Conservation (phyloP, 2,329 filamentous ascomycete genomes). For the Elsinoe fawcettii region DNA sequence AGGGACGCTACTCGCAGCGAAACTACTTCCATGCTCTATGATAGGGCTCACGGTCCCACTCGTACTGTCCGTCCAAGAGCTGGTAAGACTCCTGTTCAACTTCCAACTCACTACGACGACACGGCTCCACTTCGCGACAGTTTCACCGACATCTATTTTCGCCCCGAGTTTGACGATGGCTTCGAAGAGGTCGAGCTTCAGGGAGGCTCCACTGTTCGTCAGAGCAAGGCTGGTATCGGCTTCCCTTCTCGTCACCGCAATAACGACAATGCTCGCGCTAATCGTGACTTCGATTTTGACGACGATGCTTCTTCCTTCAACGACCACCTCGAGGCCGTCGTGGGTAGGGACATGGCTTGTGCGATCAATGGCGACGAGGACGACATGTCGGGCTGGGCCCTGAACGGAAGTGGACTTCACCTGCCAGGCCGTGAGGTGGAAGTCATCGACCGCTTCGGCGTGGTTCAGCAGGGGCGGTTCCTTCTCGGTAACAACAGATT, state of each 20-base stretch:
- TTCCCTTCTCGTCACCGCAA: neutral
- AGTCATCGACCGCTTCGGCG: neutral
- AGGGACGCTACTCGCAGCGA: neutral
- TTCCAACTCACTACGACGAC: neutral
- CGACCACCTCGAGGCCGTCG: neutral
- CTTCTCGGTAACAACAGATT: neutral
- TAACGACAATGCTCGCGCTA: neutral
- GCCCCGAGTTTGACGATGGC: neutral
- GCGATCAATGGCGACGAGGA: neutral
- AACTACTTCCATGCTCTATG: neutral
- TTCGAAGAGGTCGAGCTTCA: neutral
- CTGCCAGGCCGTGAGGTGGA: conserved; percentile 1
- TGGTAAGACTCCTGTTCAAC: neutral
- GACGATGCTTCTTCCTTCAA: neutral
- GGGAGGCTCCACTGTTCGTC: neutral
- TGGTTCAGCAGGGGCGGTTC: neutral
- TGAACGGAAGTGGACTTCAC: neutral
- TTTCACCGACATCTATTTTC: neutral
- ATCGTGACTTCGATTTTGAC: neutral
- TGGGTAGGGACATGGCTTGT: neutral
- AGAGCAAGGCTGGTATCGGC: neutral
- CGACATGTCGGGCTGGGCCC: neutral
- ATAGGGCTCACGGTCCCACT: neutral
- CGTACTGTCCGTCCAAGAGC: neutral
- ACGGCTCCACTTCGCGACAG: neutral